These are phyloP conservation scores for Quercus glauca DNA, from an alignment of 306 rosid genomes.

Conservation along the genomic window DNA sequence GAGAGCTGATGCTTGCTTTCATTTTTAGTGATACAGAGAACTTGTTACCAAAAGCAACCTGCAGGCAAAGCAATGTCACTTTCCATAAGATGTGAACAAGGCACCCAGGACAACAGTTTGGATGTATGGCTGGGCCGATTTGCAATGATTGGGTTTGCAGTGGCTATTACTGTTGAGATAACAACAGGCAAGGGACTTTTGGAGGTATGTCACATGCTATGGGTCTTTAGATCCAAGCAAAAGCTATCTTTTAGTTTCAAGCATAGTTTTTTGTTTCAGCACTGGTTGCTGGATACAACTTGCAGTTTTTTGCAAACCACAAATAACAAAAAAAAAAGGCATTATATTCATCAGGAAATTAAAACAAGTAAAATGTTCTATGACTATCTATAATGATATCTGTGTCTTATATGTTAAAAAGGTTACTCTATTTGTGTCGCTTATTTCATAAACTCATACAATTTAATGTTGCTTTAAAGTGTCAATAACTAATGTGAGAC, in stretches of 20 bases:
- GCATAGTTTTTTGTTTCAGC: conserved; percentile 20
- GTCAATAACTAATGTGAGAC: background rate
- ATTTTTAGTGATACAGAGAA: conserved; percentile 43
- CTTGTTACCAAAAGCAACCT: conserved; percentile 36
- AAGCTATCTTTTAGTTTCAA: conserved; percentile 1
- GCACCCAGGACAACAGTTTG: conserved; percentile 51
- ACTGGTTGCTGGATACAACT: background rate
- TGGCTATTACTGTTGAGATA: conserved; percentile 71
- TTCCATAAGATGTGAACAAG: conserved; percentile 75
- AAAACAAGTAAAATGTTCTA: background rate
- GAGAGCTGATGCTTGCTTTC: conserved; percentile 17
- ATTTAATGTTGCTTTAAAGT: background rate
- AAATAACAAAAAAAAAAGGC: background rate
- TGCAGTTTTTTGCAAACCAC: background rate
- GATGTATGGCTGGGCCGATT: conserved; percentile 89
- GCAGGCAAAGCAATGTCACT: conserved; percentile 44
- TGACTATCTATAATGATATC: background rate
- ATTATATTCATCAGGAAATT: background rate
- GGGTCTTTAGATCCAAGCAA: background rate
- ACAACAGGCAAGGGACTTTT: conserved; percentile 86
- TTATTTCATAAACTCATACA: background rate
- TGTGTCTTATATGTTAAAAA: background rate
- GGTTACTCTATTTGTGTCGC: background rate
- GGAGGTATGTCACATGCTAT: conserved; percentile 51
- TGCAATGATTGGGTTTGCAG: conserved; percentile 90